Base-by-base conservation (phyloP, 768 basidiomycete genomes). In the Chalciporus chontae region DNA sequence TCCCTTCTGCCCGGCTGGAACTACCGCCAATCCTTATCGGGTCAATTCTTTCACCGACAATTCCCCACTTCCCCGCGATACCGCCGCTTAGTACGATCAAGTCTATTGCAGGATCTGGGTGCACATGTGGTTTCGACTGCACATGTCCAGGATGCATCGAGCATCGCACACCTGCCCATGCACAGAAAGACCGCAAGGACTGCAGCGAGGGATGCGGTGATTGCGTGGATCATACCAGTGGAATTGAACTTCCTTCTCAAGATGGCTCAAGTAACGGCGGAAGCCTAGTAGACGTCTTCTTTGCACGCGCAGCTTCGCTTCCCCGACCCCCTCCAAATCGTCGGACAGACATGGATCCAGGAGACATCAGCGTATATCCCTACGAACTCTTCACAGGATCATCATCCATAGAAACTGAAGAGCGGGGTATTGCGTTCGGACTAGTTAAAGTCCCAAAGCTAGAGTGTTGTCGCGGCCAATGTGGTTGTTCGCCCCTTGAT, bases 131-230 rank as follows among this genome's bases (percentile, higher is more conserved):
- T 26, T 64, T 79, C 38, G 69, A 70, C 36, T 90, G 87, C 59
- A 75, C 75, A 13, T 90, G 87, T 65, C 86, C 86, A 0, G 86
- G 86, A 29, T 90, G 87, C 60, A 63, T 78, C 9, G 75, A 85
- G 56, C 87, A 90, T 60, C 82, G 85, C n/a, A 79, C 81, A 1
- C 49, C 66, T 15, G 72, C 73, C 15, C 63, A 80, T 51, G 76
- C 69, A 17, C 73, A 73, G 39, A 53, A 52, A 32, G 63, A 69
- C 18, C 59, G 62, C 51, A 62, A 57, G 31, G 71, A 73, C 56
- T 77, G 75, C 40, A 58, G 71, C 15, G 74, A 79, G 40, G 77
- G 76, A 46, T 89, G 87, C 59, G 71, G 74, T 5, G 75, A 77
- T 19, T 90, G 87, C 57, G 68, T 88, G 24, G 87, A 89, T 63